Evolutionary conservation across 345 rosid genomes (phyloP).

Genomic region (Melastoma malabathricum): DNA sequence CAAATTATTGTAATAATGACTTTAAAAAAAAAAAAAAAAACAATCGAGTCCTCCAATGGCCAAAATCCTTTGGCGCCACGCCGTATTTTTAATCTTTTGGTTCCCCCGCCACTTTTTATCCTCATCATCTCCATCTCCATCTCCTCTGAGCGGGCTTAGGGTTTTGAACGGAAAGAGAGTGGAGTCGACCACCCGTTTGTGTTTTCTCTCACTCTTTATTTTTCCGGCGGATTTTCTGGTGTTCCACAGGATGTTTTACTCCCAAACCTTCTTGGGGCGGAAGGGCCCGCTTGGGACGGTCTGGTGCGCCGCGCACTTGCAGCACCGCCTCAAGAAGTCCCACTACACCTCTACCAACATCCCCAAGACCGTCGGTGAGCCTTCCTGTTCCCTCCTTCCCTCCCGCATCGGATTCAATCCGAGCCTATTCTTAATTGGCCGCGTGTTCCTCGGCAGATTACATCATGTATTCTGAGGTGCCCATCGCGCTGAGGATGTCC

Average conservation of each 20-base stretch:
- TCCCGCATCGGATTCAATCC: neutral
- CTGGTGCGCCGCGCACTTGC: slow-evolving; percentile 84
- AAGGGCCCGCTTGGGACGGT: slow-evolving; percentile 75
- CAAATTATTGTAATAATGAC: too few relatives aligned
- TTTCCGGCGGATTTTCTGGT: too few relatives aligned
- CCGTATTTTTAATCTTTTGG: too few relatives aligned
- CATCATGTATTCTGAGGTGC: slow-evolving; percentile 62
- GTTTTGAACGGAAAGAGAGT: too few relatives aligned
- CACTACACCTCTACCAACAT: slow-evolving; percentile 66
- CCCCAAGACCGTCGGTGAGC: slow-evolving; percentile 41
- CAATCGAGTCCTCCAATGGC: too few relatives aligned
- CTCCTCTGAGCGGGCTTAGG: too few relatives aligned
- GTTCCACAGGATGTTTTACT: slow-evolving; percentile 40
- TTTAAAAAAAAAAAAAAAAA: too few relatives aligned
- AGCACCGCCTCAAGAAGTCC: slow-evolving; percentile 65
- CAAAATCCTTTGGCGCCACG: too few relatives aligned
- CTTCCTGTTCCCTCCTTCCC: neutral
- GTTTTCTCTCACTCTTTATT: too few relatives aligned
- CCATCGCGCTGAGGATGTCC: slow-evolving; percentile 73
- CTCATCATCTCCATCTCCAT: too few relatives aligned
- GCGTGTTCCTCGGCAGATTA: slow-evolving; percentile 23
- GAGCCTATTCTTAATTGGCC: neutral
- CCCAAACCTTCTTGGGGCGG: slow-evolving; percentile 55
- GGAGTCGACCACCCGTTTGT: too few relatives aligned
- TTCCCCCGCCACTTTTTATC: too few relatives aligned